A percentile compares a stretch with the other conserved stretches of the same genome.
phyloP scores from a whole-genome alignment of 169 alveolate genomes.

The Hepatocystis sp. region DNA sequence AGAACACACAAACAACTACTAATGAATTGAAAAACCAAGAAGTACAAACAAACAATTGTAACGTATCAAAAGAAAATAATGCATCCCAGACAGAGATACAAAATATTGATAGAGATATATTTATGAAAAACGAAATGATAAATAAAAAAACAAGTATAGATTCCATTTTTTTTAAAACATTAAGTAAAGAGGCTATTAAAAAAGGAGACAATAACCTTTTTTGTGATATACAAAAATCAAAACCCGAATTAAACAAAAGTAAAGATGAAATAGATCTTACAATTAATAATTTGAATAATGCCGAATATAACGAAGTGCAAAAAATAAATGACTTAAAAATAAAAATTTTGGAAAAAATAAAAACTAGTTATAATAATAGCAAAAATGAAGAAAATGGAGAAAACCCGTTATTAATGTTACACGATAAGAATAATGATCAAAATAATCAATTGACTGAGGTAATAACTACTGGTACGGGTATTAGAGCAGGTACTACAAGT shows the following conservation, averaged over 20 bases:
- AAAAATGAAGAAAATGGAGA: constrained; percentile 10
- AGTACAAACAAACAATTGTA: constrained; percentile 26
- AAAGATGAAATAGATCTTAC: neutral
- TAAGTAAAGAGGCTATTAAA: constrained; percentile 51
- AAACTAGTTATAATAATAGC: constrained; percentile 41
- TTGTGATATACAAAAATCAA: neutral
- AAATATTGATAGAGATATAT: constrained; percentile 26
- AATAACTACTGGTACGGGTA: neutral
- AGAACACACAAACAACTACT: constrained; percentile 43
- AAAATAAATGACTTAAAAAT: constrained; percentile 41
- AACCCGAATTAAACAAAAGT: neutral
- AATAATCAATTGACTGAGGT: neutral
- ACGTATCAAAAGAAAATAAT: constrained; percentile 13
- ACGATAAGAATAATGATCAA: constrained; percentile 21
- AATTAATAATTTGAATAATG: constrained; percentile 10
- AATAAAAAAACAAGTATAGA: constrained; percentile 73
- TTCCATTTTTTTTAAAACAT: constrained; percentile 57
- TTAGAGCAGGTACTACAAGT: too few species aligned
- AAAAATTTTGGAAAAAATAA: constrained; percentile 70
- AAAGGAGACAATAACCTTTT: neutral
- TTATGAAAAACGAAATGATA: constrained; percentile 36
- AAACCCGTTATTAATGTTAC: constrained; percentile 44
- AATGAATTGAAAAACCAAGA: constrained; percentile 33
- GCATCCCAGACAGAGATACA: constrained; percentile 54
- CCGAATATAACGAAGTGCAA: constrained; percentile 42